Conservation (phyloP, 345 rosid genomes). For the Geranium brycei region DNA sequence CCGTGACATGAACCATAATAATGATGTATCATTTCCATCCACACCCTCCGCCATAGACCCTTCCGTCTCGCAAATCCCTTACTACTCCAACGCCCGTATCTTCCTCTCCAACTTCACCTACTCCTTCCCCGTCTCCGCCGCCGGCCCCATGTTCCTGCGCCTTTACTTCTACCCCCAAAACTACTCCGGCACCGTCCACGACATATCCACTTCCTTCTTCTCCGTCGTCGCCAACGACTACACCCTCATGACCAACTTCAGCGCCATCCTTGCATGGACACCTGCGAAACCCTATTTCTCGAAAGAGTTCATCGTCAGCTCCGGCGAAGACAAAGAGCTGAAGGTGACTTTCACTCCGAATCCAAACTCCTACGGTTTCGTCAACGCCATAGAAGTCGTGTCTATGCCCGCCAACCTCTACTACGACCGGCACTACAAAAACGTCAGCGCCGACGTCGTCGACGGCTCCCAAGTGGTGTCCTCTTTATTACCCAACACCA, state of each 20-base stretch:
- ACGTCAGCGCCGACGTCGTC: background rate
- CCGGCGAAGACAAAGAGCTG: conserved; percentile 1
- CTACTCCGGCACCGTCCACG: background rate
- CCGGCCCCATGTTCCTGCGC: conserved; percentile 20
- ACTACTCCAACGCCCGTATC: conserved; percentile 12
- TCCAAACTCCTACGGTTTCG: conserved; percentile 14
- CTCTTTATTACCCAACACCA: background rate
- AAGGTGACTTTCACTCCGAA: conserved; percentile 14
- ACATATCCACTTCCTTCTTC: conserved; percentile 6
- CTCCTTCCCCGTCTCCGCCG: conserved; percentile 11
- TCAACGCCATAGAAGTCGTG: conserved; percentile 23
- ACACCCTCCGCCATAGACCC: background rate
- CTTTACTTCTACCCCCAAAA: conserved; percentile 12
- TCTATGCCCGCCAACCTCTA: conserved; percentile 19
- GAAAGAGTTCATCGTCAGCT: conserved; percentile 15
- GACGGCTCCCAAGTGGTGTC: too few species aligned
- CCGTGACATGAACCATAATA: background rate
- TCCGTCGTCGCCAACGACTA: conserved; percentile 9
- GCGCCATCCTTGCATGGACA: conserved; percentile 7
- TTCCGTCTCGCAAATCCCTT: conserved; percentile 3
- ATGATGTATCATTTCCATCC: background rate
- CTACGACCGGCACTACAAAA: background rate
- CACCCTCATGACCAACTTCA: conserved; percentile 11
- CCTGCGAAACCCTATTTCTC: background rate
- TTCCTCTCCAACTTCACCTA: conserved; percentile 12